Evolutionary conservation across 2,329 filamentous ascomycete species (phyloP).

Genomic region (Fusarium globosum): DNA sequence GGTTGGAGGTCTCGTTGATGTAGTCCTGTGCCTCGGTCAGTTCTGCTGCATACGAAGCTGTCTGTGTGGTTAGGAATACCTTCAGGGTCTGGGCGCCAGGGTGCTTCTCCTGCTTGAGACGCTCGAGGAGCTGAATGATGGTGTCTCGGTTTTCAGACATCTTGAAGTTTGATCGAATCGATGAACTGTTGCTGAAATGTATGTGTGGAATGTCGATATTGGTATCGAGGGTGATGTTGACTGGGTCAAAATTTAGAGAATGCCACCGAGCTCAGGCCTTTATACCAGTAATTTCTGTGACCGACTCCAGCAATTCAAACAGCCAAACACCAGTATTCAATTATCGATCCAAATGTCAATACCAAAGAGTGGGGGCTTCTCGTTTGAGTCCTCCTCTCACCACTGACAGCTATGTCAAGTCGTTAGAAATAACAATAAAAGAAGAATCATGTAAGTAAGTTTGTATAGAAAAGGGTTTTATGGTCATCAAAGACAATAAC

Average conservation of each 20-base stretch:
- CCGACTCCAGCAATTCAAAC: not conserved
- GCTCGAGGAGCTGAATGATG: conserved; percentile 15
- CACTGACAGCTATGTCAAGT: not conserved
- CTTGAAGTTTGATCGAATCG: not conserved
- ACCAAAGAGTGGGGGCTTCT: not conserved
- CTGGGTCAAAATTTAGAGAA: not conserved
- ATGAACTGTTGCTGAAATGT: not conserved
- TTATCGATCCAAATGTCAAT: not conserved
- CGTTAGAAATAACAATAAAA: not conserved
- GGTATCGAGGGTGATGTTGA: conserved; percentile 9
- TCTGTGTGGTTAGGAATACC: not conserved
- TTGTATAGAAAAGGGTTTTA: not conserved
- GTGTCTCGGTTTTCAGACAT: conserved; percentile 1
- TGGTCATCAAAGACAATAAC: not conserved
- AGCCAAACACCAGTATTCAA: not conserved
- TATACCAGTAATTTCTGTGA: not conserved
- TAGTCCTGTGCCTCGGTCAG: conserved; percentile 19
- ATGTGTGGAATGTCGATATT: not conserved
- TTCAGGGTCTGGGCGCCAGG: conserved; percentile 3
- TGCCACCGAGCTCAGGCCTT: not conserved
- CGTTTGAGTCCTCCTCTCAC: not conserved
- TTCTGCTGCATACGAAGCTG: not conserved
- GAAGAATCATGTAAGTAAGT: not conserved
- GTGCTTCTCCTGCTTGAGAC: conserved; percentile 1
- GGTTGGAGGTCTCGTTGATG: conserved; percentile 21